Evolutionary conservation across 352 stramenopile genomes (phyloP).

Genomic region (Ophiocytium majus): DNA sequence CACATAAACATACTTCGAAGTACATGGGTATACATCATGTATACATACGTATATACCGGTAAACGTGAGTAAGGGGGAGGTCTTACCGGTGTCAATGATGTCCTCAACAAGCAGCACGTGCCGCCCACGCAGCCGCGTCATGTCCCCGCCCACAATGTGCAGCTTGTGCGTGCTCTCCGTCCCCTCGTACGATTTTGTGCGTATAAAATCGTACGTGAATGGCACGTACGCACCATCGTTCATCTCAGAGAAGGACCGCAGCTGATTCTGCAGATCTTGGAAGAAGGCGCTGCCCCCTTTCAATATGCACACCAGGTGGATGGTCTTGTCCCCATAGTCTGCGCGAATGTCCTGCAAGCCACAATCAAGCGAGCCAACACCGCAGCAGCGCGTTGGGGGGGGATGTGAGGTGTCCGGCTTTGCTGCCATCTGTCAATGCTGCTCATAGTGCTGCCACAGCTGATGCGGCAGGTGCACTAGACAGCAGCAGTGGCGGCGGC

Average conservation of each 20-base stretch:
- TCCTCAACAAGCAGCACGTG: conserved; percentile 93
- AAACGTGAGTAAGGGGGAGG: not conserved
- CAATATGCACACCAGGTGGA: conserved; percentile 84
- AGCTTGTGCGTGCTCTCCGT: conserved; percentile 82
- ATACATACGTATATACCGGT: not conserved
- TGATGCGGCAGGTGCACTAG: too few species aligned
- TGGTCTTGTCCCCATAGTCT: conserved; percentile 57
- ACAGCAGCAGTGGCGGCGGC: too few species aligned
- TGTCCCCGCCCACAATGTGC: conserved; percentile 77
- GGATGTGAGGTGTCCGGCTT: too few species aligned
- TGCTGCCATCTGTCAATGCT: too few species aligned
- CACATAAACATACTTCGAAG: too few species aligned
- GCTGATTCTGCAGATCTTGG: conserved; percentile 61
- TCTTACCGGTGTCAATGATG: conserved; percentile 90
- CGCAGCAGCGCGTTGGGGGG: too few species aligned
- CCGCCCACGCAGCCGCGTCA: conserved; percentile 77
- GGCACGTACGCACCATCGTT: conserved; percentile 50
- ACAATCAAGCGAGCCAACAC: not conserved
- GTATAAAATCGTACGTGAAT: conserved; percentile 64
- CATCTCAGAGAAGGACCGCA: conserved; percentile 39
- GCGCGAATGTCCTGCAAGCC: conserved; percentile 8
- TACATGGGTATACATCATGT: not conserved
- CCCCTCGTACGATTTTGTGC: conserved; percentile 89
- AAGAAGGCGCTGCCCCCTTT: conserved; percentile 84
- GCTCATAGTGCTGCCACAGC: too few species aligned